Percentiles rank a stretch among this genome's conserved stretches.
Evolutionary conservation across 2,329 filamentous ascomycete species (phyloP).

Genomic region (Chaetomiaceae sp.): DNA sequence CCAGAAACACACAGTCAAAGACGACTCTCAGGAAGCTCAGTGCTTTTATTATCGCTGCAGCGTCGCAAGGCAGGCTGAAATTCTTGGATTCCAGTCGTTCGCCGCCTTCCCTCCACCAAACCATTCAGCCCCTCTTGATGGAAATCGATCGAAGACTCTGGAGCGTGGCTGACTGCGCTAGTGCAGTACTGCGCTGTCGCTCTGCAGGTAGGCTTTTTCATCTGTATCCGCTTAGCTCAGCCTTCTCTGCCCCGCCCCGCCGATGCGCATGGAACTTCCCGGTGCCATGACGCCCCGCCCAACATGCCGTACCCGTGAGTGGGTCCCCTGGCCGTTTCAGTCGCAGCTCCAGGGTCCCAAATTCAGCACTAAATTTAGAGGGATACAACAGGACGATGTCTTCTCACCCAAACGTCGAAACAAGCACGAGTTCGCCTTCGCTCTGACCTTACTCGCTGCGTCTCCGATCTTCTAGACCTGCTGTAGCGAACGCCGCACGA

Average conservation of each 20-base stretch:
- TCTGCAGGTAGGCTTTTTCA: neutral
- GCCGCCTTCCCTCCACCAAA: constrained; percentile 21
- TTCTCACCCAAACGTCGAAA: too few species aligned
- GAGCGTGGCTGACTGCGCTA: constrained; percentile 24
- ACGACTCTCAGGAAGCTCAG: neutral
- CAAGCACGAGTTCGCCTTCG: too few species aligned
- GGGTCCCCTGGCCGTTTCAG: constrained; percentile 6
- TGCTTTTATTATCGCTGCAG: neutral
- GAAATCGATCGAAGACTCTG: constrained; percentile 27
- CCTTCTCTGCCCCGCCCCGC: neutral
- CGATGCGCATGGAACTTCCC: constrained; percentile 17
- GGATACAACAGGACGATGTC: too few species aligned
- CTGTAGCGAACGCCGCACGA: too few species aligned
- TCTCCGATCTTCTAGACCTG: too few species aligned
- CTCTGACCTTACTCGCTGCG: too few species aligned
- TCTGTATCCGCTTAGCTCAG: constrained; percentile 13
- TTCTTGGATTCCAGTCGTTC: constrained; percentile 21
- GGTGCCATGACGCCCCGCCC: constrained; percentile 7
- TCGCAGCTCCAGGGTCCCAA: neutral
- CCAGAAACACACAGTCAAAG: neutral
- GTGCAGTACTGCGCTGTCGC: constrained; percentile 9
- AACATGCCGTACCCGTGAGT: constrained; percentile 13
- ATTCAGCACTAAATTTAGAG: constrained; percentile 8
- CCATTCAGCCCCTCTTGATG: constrained; percentile 26
- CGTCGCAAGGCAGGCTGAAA: constrained; percentile 24